Conservation (phyloP, 2,329 filamentous ascomycete genomes). For the Fusarium sp. region DNA sequence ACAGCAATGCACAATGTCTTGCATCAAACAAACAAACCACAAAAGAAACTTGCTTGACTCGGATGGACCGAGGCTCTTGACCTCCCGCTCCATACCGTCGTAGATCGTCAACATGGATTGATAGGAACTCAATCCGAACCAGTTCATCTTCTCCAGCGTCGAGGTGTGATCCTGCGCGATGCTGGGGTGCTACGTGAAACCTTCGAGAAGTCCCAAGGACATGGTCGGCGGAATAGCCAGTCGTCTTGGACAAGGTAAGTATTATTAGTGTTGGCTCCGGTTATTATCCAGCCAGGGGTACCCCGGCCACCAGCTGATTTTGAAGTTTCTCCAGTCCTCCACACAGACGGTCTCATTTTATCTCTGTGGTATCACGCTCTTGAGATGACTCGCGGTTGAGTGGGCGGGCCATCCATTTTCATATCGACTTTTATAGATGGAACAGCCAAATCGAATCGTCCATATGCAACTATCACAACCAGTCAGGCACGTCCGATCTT, state of each 20-base stretch:
- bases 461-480: neutral
- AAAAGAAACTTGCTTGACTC: slow-evolving; percentile 15
- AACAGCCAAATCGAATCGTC: neutral
- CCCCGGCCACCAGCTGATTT: slow-evolving; percentile 40
- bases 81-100: slow-evolving; percentile 13
- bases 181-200: slow-evolving; percentile 40
- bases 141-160: slow-evolving; percentile 37
- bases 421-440: neutral
- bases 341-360: slow-evolving; percentile 28
- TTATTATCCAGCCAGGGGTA: slow-evolving; percentile 9
- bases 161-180: slow-evolving; percentile 42
- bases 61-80: slow-evolving; percentile 20
- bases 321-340: slow-evolving; percentile 28
- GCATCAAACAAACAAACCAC: neutral
- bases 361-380: slow-evolving; percentile 22
- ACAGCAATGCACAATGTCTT: neutral
- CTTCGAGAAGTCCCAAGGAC: slow-evolving; percentile 46
- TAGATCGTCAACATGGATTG: slow-evolving; percentile 42
- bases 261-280: slow-evolving; percentile 31
- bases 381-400: slow-evolving; percentile 38
- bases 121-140: slow-evolving; percentile 31
- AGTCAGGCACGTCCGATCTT: slow-evolving; percentile 25
- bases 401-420: slow-evolving; percentile 35
- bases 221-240: slow-evolving; percentile 44
- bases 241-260: slow-evolving; percentile 31